These are phyloP conservation scores for Hysterium pulicare DNA, from an alignment of 2,329 filamentous ascomycete genomes.

Conservation along the genomic window DNA sequence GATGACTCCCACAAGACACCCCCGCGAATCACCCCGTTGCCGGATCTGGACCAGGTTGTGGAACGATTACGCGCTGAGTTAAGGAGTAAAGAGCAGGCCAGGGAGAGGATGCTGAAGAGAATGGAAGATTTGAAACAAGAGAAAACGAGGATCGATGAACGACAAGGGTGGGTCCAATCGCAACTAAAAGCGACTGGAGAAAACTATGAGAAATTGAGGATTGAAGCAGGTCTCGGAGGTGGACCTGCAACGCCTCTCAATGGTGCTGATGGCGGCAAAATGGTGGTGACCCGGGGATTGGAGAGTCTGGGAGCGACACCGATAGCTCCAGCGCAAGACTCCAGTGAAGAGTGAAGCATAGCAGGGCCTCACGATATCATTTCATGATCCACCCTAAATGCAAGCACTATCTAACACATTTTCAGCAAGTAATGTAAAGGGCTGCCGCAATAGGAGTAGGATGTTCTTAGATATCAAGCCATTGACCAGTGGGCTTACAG, in stretches of 20 bases:
- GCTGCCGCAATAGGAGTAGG: too few relatives aligned
- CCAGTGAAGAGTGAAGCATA: constrained; percentile 21
- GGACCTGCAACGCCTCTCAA: constrained; percentile 25
- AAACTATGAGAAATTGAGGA: constrained; percentile 59
- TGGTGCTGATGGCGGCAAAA: constrained; percentile 20
- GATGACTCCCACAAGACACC: constrained; percentile 56
- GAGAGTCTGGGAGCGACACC: constrained; percentile 38
- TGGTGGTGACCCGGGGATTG: constrained; percentile 32
- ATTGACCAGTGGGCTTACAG: too few relatives aligned
- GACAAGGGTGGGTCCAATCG: constrained; percentile 76
- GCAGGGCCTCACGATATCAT: too few relatives aligned
- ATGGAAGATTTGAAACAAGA: constrained; percentile 68
- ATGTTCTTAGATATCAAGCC: too few relatives aligned
- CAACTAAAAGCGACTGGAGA: constrained; percentile 78
- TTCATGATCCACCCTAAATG: too few relatives aligned
- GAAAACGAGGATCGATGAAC: constrained; percentile 62
- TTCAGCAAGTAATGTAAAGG: too few relatives aligned
- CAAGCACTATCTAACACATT: too few relatives aligned
- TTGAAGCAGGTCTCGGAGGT: constrained; percentile 41
- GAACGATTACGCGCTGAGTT: constrained; percentile 61
- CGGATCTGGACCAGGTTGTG: constrained; percentile 66
- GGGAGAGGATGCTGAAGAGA: constrained; percentile 57
- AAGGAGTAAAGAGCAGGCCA: constrained; percentile 57
- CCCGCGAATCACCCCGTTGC: constrained; percentile 73
- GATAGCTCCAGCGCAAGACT: constrained; percentile 21